Evolutionary conservation across 2,329 filamentous ascomycete species (phyloP), one percentile per base, ranked within the genome.

Genomic region (Alternaria sp.): DNA sequence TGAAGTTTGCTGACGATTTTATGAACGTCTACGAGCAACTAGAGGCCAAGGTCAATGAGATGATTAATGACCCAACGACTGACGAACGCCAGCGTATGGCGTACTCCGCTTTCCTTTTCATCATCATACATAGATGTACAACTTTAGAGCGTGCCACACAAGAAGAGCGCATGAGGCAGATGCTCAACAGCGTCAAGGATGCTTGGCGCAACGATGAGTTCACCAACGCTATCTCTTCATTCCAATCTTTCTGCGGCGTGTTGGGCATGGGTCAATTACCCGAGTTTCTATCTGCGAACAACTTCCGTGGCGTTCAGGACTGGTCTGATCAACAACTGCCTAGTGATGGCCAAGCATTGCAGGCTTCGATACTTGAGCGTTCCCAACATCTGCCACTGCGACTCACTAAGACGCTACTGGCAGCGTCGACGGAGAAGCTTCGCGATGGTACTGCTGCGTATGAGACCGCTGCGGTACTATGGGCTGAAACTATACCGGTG

Each of bases 1-100:
- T 92, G 63, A 92, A 93, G 70, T 97, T 97, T 85, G 91, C 95
- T 0, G 92, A 98, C 75, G 91, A 96, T 74, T 88, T 99, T 63
- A 85, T 95, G 70, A 88, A 88, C 38, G 94, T 96, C 28, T 98
- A 97, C 75, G 91, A 94, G 59, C 88, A 95, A 68, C 87, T 99
- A 28, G 92, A 96, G 75, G 85, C 85, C 38, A 93, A 93, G 72
- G 89, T 98, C 61, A 90, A 90, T 61, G 91, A 94, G 75, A 89
- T 96, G 82, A 86, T 91, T 74, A 84, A 88, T 63, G 87, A 91
- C 48, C 88, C 91, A 30, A 85, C 86, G 54, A 81, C 91, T 30
- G 94, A 97, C 71, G 90, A 94, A 70, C 93, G 94, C 73, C 87
- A 94, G 32, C 88, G 92, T 58, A 89, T 95, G 72, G 92, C 94